A percentile compares a stretch with the other conserved stretches of the same genome.
These are phyloP conservation scores for Sphaerulina populicola DNA, from an alignment of 2,329 filamentous ascomycete genomes.

Conservation along the genomic window DNA sequence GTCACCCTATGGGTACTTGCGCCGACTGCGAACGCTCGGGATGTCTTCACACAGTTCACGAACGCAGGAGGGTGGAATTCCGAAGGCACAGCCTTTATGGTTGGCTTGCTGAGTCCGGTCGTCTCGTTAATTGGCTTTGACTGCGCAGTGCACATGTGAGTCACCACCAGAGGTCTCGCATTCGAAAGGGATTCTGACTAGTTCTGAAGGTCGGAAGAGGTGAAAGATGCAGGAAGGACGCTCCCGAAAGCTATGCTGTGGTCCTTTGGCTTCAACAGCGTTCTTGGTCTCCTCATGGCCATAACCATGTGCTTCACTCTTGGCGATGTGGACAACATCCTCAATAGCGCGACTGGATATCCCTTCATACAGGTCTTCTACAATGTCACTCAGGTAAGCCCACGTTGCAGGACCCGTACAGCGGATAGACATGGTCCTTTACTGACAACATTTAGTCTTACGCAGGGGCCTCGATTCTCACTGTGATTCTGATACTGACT, in stretches of 20 bases:
- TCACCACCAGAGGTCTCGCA: background rate
- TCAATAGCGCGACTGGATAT: conserved; percentile 24
- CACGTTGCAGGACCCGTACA: too few species aligned
- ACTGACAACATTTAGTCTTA: too few species aligned
- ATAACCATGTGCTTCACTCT: conserved; percentile 16
- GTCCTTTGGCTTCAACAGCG: conserved; percentile 29
- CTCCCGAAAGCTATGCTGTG: conserved; percentile 29
- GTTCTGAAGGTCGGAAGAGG: conserved; percentile 18
- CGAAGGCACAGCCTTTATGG: conserved; percentile 28
- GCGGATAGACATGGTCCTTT: too few species aligned
- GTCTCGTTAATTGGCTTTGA: conserved; percentile 19
- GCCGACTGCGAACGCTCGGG: conserved; percentile 22
- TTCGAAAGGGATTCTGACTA: background rate
- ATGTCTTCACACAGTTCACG: conserved; percentile 35
- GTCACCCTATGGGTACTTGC: conserved; percentile 27
- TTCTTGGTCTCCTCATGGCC: conserved; percentile 29
- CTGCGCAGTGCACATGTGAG: conserved; percentile 24
- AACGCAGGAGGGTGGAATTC: conserved; percentile 35
- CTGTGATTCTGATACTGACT: conserved; percentile 19
- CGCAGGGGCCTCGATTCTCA: conserved; percentile 26
- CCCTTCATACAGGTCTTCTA: conserved; percentile 34
- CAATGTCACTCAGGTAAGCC: conserved; percentile 3
- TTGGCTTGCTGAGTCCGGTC: conserved; percentile 30
- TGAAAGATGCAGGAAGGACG: conserved; percentile 25
- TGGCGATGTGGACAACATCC: background rate